These are phyloP conservation scores for Tilletiopsis washingtonensis DNA, from an alignment of 1,284 basidiomycete genomes.

Conservation along the genomic window DNA sequence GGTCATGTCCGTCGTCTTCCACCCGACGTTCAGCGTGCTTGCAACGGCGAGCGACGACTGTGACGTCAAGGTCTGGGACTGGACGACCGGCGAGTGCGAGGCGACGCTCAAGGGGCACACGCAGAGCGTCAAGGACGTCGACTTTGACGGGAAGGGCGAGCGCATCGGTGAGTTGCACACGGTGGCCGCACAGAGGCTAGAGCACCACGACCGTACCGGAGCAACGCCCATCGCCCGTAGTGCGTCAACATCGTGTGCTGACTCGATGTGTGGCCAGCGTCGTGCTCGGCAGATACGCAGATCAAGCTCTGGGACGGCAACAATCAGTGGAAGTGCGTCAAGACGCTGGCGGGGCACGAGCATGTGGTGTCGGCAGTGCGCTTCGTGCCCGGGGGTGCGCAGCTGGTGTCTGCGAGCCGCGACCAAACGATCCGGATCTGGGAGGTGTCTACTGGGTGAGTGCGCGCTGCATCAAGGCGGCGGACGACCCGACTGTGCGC, in stretches of 20 bases:
- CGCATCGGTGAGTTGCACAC: constrained; percentile 67
- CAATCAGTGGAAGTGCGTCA: constrained; percentile 79
- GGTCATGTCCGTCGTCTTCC: constrained; percentile 72
- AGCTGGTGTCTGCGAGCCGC: constrained; percentile 73
- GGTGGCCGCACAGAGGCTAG: background rate
- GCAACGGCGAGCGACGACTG: constrained; percentile 80
- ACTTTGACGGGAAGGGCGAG: constrained; percentile 76
- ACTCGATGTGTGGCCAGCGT: constrained; percentile 53
- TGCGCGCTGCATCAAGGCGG: background rate
- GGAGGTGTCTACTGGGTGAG: constrained; percentile 73
- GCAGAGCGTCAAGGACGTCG: constrained; percentile 74
- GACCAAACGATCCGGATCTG: constrained; percentile 79
- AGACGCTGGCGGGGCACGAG: constrained; percentile 81
- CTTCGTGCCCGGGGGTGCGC: constrained; percentile 75
- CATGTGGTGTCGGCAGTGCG: constrained; percentile 77
- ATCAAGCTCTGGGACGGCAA: constrained; percentile 85
- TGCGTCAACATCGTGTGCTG: background rate
- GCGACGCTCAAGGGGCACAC: constrained; percentile 85
- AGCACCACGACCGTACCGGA: no score
- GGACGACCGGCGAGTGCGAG: constrained; percentile 89
- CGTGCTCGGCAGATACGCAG: constrained; percentile 79
- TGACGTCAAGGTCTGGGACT: constrained; percentile 87
- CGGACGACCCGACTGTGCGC: no score
- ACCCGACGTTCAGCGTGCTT: constrained; percentile 73
- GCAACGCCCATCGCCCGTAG: no score